Evolutionary conservation across 2,329 filamentous ascomycete species (phyloP).

Genomic region (Ceratocystis harringtonii): DNA sequence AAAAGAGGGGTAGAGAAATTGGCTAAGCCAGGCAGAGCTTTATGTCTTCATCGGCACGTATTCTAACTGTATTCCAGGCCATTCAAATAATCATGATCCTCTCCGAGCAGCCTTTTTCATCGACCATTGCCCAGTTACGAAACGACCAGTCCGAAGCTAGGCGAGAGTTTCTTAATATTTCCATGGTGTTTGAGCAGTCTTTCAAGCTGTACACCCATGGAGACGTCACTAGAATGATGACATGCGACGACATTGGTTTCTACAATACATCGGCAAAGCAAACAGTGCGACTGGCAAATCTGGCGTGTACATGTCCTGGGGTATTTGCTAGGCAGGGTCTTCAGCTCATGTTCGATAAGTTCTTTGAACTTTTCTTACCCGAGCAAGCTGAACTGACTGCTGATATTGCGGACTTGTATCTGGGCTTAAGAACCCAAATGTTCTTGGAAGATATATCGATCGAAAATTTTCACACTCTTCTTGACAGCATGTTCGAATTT

Average conservation of each 20-base stretch:
- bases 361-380: constrained; percentile 29
- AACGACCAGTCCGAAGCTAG: constrained; percentile 24
- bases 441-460: constrained; percentile 11
- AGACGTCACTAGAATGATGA: constrained; percentile 21
- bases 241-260: constrained; percentile 27
- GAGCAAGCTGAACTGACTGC: constrained; percentile 15
- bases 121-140: constrained; percentile 22
- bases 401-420: constrained; percentile 16
- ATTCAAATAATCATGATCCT: constrained; percentile 27
- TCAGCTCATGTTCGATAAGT: constrained; percentile 31
- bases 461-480: constrained; percentile 8
- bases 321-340: constrained; percentile 23
- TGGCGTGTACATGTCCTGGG: constrained; percentile 14
- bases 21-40: background rate
- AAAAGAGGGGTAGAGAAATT: background rate
- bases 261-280: constrained; percentile 23
- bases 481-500: constrained; percentile 16
- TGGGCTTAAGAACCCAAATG: constrained; percentile 16
- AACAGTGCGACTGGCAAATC: constrained; percentile 17
- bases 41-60: background rate
- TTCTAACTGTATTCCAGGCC: constrained; percentile 19
- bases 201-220: constrained; percentile 25
- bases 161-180: constrained; percentile 25
- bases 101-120: constrained; percentile 24
- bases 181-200: constrained; percentile 24